A percentile compares a stretch with the other conserved stretches of the same genome.
phyloP scores from a whole-genome alignment of 129 eudicot species.

The Rutidosis leptorrhynchoides region DNA sequence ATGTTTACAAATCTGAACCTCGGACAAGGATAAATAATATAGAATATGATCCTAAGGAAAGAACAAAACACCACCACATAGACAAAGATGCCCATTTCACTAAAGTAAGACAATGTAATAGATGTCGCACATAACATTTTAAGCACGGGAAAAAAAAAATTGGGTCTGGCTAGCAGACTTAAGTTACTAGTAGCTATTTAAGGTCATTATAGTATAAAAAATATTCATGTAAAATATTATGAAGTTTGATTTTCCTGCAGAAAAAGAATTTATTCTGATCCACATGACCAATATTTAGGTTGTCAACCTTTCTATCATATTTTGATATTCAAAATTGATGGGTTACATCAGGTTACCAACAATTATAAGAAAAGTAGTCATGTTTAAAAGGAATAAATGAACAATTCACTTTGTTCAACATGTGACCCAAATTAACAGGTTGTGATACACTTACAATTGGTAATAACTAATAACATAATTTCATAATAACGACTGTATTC shows the following conservation, averaged over 20 bases:
- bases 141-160: background rate
- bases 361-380: background rate
- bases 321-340: background rate
- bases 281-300: background rate
- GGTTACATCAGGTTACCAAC: background rate
- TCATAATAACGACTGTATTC: constrained; percentile 14
- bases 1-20: background rate
- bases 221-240: no score
- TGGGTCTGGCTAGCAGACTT: background rate
- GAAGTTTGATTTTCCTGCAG: background rate
- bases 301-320: background rate
- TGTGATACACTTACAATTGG: background rate
- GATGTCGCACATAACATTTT: background rate
- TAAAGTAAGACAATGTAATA: constrained; percentile 3
- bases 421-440: background rate
- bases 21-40: constrained; percentile 4
- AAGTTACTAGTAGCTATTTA: constrained; percentile 11
- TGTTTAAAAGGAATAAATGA: background rate
- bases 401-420: background rate
- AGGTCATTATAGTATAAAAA: background rate
- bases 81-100: constrained; percentile 33
- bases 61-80: constrained; percentile 17
- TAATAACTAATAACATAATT: background rate
- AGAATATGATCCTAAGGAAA: constrained; percentile 22
- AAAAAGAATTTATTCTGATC: background rate